Percentiles rank a stretch among this genome's conserved stretches.
Conservation (phyloP, 179 eudicot genomes). For the Spinacia oleracea region DNA sequence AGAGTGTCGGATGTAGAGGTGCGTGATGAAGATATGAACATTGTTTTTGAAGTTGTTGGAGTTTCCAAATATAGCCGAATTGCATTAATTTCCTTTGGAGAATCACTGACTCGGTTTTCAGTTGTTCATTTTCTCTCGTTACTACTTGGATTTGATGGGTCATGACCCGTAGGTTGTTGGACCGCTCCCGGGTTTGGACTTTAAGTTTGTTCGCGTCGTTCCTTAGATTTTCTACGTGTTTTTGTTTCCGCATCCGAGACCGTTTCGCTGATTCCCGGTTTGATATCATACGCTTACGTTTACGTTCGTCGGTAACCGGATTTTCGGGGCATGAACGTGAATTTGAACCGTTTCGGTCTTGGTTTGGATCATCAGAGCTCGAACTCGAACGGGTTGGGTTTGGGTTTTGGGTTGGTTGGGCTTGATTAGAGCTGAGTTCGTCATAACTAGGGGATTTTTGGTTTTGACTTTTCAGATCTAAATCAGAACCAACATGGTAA, state of each 20-base stretch:
- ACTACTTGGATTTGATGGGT: conserved; percentile 39
- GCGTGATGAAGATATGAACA: conserved; percentile 13
- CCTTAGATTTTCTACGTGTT: conserved; percentile 66
- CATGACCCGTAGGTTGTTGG: conserved; percentile 49
- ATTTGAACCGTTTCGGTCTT: neutral
- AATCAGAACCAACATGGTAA: conserved; percentile 19
- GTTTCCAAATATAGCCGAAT: conserved; percentile 41
- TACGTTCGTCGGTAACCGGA: conserved; percentile 48
- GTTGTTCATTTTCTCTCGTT: conserved; percentile 49
- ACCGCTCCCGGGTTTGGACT: conserved; percentile 51
- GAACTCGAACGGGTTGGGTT: conserved; percentile 15
- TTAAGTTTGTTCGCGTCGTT: conserved; percentile 46
- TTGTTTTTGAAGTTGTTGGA: conserved; percentile 44
- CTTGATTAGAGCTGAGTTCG: neutral
- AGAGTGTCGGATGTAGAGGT: neutral
- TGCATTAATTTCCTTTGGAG: conserved; percentile 57
- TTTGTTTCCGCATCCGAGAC: conserved; percentile 79
- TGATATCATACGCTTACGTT: conserved; percentile 68
- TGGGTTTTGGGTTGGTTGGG: conserved; percentile 9
- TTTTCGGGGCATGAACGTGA: conserved; percentile 27
- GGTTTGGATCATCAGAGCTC: conserved; percentile 28
- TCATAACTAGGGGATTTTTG: conserved; percentile 7
- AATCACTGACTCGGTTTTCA: conserved; percentile 45
- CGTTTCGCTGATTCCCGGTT: conserved; percentile 85
- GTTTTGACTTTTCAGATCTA: conserved; percentile 27